Base-by-base conservation (phyloP, 1,284 basidiomycete species). In the Ustilago lituana region DNA sequence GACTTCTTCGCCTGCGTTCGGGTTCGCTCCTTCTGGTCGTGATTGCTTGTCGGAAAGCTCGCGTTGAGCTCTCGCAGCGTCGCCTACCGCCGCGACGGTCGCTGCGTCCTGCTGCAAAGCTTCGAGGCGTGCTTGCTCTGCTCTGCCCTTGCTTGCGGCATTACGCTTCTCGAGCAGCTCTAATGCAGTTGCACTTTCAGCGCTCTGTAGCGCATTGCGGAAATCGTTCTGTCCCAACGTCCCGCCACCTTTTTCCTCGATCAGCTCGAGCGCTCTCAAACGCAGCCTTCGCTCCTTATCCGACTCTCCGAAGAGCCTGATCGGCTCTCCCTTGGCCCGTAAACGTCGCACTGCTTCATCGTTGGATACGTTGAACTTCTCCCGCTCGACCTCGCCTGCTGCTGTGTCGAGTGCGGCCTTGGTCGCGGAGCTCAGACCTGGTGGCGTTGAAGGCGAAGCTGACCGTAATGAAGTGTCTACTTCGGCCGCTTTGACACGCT, bases 271-370 rank as follows among this genome's bases (percentile, higher is more conserved):
- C 0, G 95, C 94, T 54, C 95, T 88, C 22, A 99, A 83, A 15
- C 96, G 89, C 22, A 98, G 84, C 35, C 94, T 86, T 9, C 95
- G 87, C 44, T 98, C 96, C 83, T 93, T 92, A 84, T 98, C 95
- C 0, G 90, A 88, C 82, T 99, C 96, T 37, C 90, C 96, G 79
- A 99, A 99, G 2, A 98, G 85, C 9, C 93, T 88, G 64, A 98
- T 92, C 2, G 96, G 96, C 80, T 98, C 93, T 23, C 92, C 92
- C 81, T 95, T 95, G 23, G 88, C 85, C 32, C 96, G 89, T 23
- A 99, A 87, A 12, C 96, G 88, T 7, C 91, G 89, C 50, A 94
- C 86, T 23, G 91, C 93, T 79, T 99, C 96, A 61, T 94, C 91
- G 57, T 93, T 92, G 2, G 94, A 93, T 47, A 98, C 91, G 81